Evolutionary conservation across 1,284 basidiomycete genomes (phyloP), one percentile per base, ranked within the genome.

Genomic region (Inonotus hispidus): DNA sequence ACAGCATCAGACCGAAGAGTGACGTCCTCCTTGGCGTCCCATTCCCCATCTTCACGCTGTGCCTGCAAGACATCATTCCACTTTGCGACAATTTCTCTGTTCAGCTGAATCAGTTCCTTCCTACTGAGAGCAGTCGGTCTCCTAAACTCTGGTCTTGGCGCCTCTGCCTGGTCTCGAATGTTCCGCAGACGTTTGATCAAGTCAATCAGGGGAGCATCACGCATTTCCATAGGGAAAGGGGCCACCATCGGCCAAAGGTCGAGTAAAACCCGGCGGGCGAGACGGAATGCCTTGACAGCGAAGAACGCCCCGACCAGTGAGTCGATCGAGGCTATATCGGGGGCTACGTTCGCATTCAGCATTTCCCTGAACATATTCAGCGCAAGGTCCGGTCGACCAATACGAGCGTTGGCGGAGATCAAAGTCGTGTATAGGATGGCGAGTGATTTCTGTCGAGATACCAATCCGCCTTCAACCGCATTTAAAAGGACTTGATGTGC

Each of bases 351-450:
- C 27, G 71, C 69, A 3, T 73, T 71, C n/a, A 88, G 65, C 89
- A 92, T 91, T 37, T 75, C 70, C 55, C 78, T 77, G 67, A 91
- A 90, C 25, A 76, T 72, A 38, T 72, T 74, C 66, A 82, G 72
- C 1, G 88, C 87, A 21, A 72, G 68, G 2, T 73, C 71, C 6
- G 88, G 80, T 43, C 83, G 74, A n/a, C 81, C 79, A 61, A 75
- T 75, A 38, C 81, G 81, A 19, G 81, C 86, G 70, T 87, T 80
- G 2, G 85, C 88, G 29, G 76, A 74, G 63, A 92, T 84, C 65
- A 92, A 77, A 64, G 87, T 84, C 21, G 89, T 92, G 74, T 83
- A 88, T 79, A 88, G 82, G 55, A 84, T 79, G 19, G 82, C 78
- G 66, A 83, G 82, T 16, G 82, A 80, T 41, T 73, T 71, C 55